Evolutionary conservation across 2,329 filamentous ascomycete species (phyloP).

Genomic region (Venturia pyrina): DNA sequence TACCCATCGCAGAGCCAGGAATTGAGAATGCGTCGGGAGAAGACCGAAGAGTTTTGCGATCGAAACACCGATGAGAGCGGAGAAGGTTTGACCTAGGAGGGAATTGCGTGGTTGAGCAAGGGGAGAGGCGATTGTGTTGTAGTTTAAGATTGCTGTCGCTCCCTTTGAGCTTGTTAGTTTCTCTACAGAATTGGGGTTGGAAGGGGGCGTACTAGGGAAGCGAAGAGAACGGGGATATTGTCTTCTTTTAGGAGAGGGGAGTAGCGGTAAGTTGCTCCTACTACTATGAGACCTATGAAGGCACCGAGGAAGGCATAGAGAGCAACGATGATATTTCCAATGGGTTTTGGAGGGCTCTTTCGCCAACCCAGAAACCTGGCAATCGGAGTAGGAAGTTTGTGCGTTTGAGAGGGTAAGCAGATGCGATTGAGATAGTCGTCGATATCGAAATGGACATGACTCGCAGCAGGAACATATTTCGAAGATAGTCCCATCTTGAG

Average conservation of each 20-base stretch:
- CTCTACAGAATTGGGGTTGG: not conserved
- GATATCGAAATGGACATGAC: constrained; percentile 51
- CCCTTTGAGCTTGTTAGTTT: constrained; percentile 22
- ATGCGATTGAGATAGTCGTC: constrained; percentile 66
- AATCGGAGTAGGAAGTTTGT: constrained; percentile 53
- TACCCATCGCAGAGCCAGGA: constrained; percentile 32
- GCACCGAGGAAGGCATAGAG: constrained; percentile 34
- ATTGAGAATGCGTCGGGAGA: constrained; percentile 20
- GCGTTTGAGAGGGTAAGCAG: constrained; percentile 55
- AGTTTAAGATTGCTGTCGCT: constrained; percentile 38
- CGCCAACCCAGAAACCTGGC: constrained; percentile 53
- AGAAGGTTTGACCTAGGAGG: constrained; percentile 35
- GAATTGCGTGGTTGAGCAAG: constrained; percentile 38
- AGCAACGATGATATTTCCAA: constrained; percentile 32
- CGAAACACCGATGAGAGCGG: constrained; percentile 33
- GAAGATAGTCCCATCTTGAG: not conserved
- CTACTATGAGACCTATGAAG: constrained; percentile 32
- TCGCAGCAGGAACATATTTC: not conserved
- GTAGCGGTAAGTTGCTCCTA: constrained; percentile 33
- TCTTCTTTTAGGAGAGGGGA: constrained; percentile 26
- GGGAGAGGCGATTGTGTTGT: constrained; percentile 36
- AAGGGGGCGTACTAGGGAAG: constrained; percentile 27
- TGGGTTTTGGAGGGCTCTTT: constrained; percentile 26
- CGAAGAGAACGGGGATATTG: constrained; percentile 34
- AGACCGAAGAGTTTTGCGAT: constrained; percentile 36